Base-by-base conservation (phyloP, 2,329 filamentous ascomycete species). In the Monilinia fructicola region DNA sequence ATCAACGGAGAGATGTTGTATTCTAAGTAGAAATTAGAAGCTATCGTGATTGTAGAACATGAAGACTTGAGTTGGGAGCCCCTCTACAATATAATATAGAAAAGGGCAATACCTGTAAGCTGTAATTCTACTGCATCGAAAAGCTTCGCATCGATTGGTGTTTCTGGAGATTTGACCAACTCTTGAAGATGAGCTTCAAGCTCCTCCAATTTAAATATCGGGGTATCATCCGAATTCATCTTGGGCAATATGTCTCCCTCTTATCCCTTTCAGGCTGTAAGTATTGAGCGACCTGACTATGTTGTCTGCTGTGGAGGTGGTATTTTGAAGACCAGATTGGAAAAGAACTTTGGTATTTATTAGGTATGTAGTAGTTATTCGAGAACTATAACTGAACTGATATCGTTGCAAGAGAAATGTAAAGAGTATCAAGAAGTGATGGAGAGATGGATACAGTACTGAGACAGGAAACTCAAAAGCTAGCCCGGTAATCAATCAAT, bases 111-210 rank as follows among this genome's bases (percentile, higher is more conserved):
- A 83, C 84, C 82, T 53, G 80, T 87, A 21, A 88, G 78, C 72
- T 87, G 85, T 4, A 87, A 80, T 71, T 85, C 82, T 54, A 88
- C 81, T 72, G 85, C 78, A 72, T 88, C 86, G 67, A 88, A 83
- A 2, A 88, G 78, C 70, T 82, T 82, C 14, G 77, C 76, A 67
- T 83, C 76, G 46, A 85, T 77, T 0, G 78, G 74, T 1, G 79
- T 74, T 0, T 77, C 76, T 23, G 81, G 77, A 68, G 82, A 79
- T 35, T 76, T 73, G 23, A 80, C 69, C n/a, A 88, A 77, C 38
- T 81, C 76, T 61, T 82, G 78, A 21, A 89, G 78, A 73, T 88
- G 86, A 28, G 74, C 74, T 59, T 83, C 79, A 28, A 89, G 79
- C 70, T 85, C 84, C 28, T 82, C 78, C 23, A 87, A 77, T 11